A percentile compares a stretch with the other conserved stretches of the same genome.
Conservation (phyloP, 805 yeast species). For the Wickerhamiella bombiphila region DNA sequence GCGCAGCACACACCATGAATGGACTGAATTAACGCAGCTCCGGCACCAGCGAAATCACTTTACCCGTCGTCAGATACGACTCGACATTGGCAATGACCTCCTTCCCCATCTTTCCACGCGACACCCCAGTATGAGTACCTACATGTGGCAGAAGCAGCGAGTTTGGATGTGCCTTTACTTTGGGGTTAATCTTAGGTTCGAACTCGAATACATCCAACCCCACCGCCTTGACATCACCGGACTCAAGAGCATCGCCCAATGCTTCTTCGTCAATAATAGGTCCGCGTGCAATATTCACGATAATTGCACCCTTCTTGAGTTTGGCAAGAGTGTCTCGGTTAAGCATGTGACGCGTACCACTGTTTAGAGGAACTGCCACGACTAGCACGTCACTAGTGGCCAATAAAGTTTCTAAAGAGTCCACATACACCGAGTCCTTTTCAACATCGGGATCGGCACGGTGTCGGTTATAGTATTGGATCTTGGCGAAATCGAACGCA, state of each 20-base stretch:
- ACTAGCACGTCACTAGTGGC: constrained; percentile 34
- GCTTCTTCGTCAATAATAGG: constrained; percentile 43
- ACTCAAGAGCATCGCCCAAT: constrained; percentile 31
- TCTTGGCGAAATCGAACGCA: constrained; percentile 33
- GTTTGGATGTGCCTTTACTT: constrained; percentile 31
- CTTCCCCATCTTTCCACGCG: constrained; percentile 62
- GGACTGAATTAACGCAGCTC: constrained; percentile 34
- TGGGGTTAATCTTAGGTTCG: constrained; percentile 41
- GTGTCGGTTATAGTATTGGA: constrained; percentile 39
- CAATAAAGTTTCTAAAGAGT: constrained; percentile 32
- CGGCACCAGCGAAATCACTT: constrained; percentile 65
- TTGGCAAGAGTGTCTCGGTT: constrained; percentile 31
- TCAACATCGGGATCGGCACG: constrained; percentile 35
- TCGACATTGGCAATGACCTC: constrained; percentile 56
- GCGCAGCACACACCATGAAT: too few relatives aligned
- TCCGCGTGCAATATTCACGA: constrained; percentile 49
- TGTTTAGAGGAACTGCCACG: constrained; percentile 38
- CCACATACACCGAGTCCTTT: constrained; percentile 30
- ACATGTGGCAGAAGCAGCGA: constrained; percentile 44
- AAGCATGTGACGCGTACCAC: constrained; percentile 37
- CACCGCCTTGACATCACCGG: constrained; percentile 37
- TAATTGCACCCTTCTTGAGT: constrained; percentile 39
- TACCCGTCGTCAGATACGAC: constrained; percentile 46
- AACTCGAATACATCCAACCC: constrained; percentile 49
- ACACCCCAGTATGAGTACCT: constrained; percentile 29